These are phyloP conservation scores for Aureobasidium lini DNA, from an alignment of 2,329 filamentous ascomycete species.

Conservation along the genomic window DNA sequence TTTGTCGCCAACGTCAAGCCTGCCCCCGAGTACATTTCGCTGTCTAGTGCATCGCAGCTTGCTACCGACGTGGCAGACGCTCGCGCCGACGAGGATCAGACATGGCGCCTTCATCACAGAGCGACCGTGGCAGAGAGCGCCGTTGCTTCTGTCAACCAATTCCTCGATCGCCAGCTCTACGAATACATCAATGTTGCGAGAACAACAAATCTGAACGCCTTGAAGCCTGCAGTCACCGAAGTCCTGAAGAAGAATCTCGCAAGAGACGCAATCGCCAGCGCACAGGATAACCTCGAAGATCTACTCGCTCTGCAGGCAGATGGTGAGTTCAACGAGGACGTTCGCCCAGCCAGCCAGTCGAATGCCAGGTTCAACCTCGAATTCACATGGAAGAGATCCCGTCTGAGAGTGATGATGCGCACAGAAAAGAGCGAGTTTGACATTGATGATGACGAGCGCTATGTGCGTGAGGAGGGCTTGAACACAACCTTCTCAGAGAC, in stretches of 20 bases:
- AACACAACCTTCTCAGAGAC: constrained; percentile 47
- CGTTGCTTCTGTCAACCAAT: constrained; percentile 75
- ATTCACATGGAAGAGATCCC: constrained; percentile 85
- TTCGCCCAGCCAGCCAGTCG: constrained; percentile 21
- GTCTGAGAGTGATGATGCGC: constrained; percentile 95
- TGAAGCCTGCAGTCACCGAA: constrained; percentile 76
- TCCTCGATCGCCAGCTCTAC: constrained; percentile 88
- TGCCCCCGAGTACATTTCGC: constrained; percentile 77
- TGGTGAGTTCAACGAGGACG: constrained; percentile 56
- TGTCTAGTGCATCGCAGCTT: constrained; percentile 81
- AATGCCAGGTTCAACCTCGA: constrained; percentile 74
- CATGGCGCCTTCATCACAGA: constrained; percentile 53
- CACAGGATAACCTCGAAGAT: constrained; percentile 79
- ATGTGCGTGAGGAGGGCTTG: constrained; percentile 72
- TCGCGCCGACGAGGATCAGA: constrained; percentile 44
- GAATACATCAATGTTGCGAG: constrained; percentile 76
- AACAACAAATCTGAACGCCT: constrained; percentile 65
- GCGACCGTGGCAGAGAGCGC: constrained; percentile 66
- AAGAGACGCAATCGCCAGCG: constrained; percentile 71
- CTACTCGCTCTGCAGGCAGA: constrained; percentile 69
- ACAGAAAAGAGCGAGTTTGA: constrained; percentile 94
- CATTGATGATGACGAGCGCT: constrained; percentile 90
- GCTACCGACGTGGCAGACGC: constrained; percentile 63
- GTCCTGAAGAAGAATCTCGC: constrained; percentile 86
- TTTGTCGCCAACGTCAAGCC: constrained; percentile 50